Evolutionary conservation across 768 basidiomycete genomes (phyloP).

Genomic region (Mycena latifolia): DNA sequence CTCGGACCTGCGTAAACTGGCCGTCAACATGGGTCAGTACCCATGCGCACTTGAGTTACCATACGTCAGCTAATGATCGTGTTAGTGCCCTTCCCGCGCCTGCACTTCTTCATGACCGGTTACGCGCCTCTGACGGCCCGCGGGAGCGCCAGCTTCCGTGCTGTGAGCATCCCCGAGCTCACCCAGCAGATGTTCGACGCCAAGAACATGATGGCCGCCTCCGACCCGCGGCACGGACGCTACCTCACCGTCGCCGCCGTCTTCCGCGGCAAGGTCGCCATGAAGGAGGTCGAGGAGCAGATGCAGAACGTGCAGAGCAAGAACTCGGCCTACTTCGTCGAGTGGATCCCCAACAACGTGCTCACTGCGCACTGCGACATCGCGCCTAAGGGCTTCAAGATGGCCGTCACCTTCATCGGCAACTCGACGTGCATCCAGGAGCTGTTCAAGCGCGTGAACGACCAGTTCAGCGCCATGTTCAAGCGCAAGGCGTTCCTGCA

Average conservation of each 20-base stretch:
- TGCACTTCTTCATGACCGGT: constrained; percentile 99
- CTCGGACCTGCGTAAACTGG: constrained; percentile 97
- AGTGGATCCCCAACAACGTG: constrained; percentile 99
- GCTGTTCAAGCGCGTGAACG: constrained; percentile 98
- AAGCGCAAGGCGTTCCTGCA: constrained; percentile 98
- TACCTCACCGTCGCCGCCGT: constrained; percentile 98
- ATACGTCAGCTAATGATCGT: constrained; percentile 9
- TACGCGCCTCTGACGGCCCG: constrained; percentile 95
- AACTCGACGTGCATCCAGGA: constrained; percentile 98
- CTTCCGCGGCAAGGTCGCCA: constrained; percentile 99
- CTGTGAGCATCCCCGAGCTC: constrained; percentile 96
- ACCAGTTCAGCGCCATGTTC: constrained; percentile 99
- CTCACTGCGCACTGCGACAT: constrained; percentile 99
- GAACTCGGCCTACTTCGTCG: constrained; percentile 98
- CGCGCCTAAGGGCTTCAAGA: constrained; percentile 94
- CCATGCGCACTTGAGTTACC: too few species aligned
- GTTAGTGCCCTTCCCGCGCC: constrained; percentile 97
- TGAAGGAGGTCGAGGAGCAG: constrained; percentile 99
- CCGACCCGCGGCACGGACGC: constrained; percentile 95
- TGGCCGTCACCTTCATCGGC: constrained; percentile 97
- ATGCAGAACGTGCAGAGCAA: constrained; percentile 98
- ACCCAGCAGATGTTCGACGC: constrained; percentile 99
- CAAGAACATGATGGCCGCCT: constrained; percentile 99
- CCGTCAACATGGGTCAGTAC: constrained; percentile 98
- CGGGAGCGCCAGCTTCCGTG: constrained; percentile 95